Conservation (phyloP, 176 grass and related monocot species). For the Eragrostis nindensis region DNA sequence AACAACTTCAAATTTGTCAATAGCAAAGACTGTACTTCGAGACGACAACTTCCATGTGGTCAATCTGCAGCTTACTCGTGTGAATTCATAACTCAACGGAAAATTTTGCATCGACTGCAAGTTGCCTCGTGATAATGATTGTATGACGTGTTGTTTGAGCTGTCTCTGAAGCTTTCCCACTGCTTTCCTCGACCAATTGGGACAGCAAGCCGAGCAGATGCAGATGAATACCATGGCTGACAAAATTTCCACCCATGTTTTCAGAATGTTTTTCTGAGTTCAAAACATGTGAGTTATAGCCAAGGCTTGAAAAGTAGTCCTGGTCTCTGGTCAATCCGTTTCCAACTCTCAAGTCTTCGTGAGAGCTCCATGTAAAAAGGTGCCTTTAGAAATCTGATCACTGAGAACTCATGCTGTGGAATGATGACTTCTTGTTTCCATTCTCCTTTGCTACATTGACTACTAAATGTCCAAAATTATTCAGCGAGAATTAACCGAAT, state of each 20-base stretch:
- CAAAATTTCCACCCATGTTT: background rate
- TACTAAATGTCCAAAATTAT: background rate
- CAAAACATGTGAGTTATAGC: constrained; percentile 19
- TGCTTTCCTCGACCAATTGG: background rate
- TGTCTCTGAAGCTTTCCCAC: background rate
- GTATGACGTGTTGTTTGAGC: background rate
- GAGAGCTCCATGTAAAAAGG: constrained; percentile 6
- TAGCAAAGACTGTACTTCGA: background rate
- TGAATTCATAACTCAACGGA: background rate
- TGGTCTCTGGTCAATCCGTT: background rate
- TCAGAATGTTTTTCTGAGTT: background rate
- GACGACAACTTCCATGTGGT: constrained; percentile 7
- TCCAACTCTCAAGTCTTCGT: background rate
- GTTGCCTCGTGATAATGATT: background rate
- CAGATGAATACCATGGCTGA: background rate
- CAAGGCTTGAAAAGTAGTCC: background rate
- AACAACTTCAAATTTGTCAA: background rate
- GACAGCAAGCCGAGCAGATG: background rate
- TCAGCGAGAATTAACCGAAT: too few relatives aligned
- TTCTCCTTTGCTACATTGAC: background rate
- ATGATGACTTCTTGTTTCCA: background rate
- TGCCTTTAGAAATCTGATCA: constrained; percentile 7
- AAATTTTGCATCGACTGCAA: background rate
- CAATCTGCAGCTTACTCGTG: background rate
- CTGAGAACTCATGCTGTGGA: constrained; percentile 31